These are phyloP conservation scores for Nadsonia starkeyi-henricii DNA, from an alignment of 1,139 yeast species.

Conservation along the genomic window DNA sequence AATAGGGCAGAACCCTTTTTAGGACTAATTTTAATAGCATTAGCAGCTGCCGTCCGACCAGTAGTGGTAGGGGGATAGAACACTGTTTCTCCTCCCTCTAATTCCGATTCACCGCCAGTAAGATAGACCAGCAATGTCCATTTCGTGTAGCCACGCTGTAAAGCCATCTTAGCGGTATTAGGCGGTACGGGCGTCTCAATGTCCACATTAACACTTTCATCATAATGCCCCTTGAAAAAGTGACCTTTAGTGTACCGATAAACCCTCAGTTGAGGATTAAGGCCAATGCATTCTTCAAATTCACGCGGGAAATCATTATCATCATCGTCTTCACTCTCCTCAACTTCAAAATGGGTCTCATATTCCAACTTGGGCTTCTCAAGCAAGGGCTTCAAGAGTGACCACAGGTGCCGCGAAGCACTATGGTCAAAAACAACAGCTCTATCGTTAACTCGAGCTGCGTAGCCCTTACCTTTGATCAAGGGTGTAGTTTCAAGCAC, in stretches of 20 bases:
- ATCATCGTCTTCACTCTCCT: slow-evolving; percentile 2
- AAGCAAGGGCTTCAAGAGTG: slow-evolving; percentile 27
- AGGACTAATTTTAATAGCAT: slow-evolving; percentile 31
- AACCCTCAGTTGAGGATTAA: slow-evolving; percentile 44
- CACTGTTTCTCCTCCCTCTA: slow-evolving; percentile 50
- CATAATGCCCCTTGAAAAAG: slow-evolving; percentile 50
- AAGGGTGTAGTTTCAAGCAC: slow-evolving; percentile 9
- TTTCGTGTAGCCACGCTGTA: slow-evolving; percentile 29
- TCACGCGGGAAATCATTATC: slow-evolving; percentile 1
- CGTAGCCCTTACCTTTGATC: slow-evolving; percentile 31
- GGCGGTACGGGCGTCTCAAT: slow-evolving; percentile 16
- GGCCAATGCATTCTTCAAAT: slow-evolving; percentile 33
- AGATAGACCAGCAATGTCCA: slow-evolving; percentile 52
- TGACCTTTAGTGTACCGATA: slow-evolving; percentile 47
- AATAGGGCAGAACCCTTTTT: slow-evolving; percentile 44
- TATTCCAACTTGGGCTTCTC: slow-evolving; percentile 4
- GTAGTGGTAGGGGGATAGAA: slow-evolving; percentile 24
- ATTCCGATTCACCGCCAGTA: slow-evolving; percentile 27
- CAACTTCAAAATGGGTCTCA: slow-evolving; percentile 8
- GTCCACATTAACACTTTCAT: slow-evolving; percentile 33
- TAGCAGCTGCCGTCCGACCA: slow-evolving; percentile 20
- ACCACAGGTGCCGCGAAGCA: slow-evolving; percentile 34
- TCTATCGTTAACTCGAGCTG: slow-evolving; percentile 47
- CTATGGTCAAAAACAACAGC: slow-evolving; percentile 28
- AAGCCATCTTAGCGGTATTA: too few species aligned